These are phyloP conservation scores for Petunia axillaris DNA, from an alignment of 257 asterid species.

Conservation along the genomic window DNA sequence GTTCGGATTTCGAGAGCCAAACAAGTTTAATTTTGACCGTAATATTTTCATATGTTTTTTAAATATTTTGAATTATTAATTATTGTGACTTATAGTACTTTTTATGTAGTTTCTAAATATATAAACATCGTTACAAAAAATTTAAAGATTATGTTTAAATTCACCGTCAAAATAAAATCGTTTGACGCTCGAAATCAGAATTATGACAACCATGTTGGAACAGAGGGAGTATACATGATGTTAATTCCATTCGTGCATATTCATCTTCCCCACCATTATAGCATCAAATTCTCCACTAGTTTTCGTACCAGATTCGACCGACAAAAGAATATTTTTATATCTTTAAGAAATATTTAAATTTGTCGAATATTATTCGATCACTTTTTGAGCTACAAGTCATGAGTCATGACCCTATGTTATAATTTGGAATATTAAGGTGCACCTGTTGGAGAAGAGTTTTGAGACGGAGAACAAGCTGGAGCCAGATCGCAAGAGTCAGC, in stretches of 20 bases:
- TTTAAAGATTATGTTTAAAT: no score
- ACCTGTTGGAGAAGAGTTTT: conserved; percentile 92
- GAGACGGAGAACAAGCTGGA: conserved; percentile 97
- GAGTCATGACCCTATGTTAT: background rate
- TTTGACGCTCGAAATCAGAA: no score
- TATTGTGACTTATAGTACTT: no score
- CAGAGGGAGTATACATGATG: no score
- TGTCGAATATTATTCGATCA: background rate
- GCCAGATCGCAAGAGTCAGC: conserved; percentile 90
- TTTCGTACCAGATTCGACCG: background rate
- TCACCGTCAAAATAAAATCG: no score
- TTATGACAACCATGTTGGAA: no score
- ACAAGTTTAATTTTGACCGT: no score
- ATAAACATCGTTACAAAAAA: no score
- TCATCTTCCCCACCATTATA: background rate
- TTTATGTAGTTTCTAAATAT: no score
- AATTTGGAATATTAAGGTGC: conserved; percentile 84
- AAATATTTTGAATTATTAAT: no score
- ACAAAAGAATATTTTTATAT: background rate
- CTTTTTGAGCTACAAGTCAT: conserved; percentile 4
- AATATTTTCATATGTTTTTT: no score
- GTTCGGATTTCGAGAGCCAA: no score
- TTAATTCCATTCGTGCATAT: background rate
- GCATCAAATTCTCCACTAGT: conserved; percentile 23
- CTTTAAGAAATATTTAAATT: background rate